Percentiles rank a stretch among this genome's conserved stretches.
Evolutionary conservation across 2,329 filamentous ascomycete genomes (phyloP).

Genomic region (Chrysoporthe puriensis): DNA sequence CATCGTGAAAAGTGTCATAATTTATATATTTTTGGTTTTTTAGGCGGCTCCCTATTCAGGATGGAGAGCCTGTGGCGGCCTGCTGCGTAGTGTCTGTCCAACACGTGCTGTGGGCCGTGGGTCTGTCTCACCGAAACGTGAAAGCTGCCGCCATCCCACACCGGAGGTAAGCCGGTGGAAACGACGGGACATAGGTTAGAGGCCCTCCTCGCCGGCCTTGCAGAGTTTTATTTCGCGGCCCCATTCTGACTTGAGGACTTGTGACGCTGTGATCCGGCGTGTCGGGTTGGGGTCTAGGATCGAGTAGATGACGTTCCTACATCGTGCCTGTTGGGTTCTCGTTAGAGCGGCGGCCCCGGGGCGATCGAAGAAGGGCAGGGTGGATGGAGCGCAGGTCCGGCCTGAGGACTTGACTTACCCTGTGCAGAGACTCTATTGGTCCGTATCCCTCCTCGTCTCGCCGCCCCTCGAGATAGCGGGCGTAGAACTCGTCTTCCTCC

Average conservation of each 20-base stretch:
- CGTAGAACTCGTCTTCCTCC: constrained; percentile 97
- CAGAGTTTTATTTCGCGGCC: constrained; percentile 96
- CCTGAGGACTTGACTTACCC: constrained; percentile 62
- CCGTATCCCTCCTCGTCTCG: constrained; percentile 95
- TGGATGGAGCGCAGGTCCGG: not conserved
- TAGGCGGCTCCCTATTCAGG: not conserved
- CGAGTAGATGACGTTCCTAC: constrained; percentile 98
- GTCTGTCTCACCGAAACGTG: constrained; percentile 29
- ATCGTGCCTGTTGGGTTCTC: constrained; percentile 72
- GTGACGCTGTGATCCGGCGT: constrained; percentile 90
- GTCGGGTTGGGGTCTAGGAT: constrained; percentile 94
- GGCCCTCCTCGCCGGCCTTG: constrained; percentile 93
- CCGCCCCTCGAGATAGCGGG: constrained; percentile 88
- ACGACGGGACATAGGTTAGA: constrained; percentile 55
- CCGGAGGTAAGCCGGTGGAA: constrained; percentile 23
- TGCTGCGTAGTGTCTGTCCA: constrained; percentile 1
- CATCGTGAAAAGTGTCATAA: constrained; percentile 3
- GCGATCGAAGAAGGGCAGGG: not conserved
- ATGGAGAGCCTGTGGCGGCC: constrained; percentile 4
- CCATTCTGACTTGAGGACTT: constrained; percentile 98
- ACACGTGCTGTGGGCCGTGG: constrained; percentile 4
- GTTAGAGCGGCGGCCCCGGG: constrained; percentile 10
- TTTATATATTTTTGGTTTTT: constrained; percentile 3
- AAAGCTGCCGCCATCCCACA: constrained; percentile 29
- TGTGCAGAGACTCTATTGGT: constrained; percentile 91